Conservation (phyloP, 2,329 filamentous ascomycete species). For the Gyromitra esculenta region DNA sequence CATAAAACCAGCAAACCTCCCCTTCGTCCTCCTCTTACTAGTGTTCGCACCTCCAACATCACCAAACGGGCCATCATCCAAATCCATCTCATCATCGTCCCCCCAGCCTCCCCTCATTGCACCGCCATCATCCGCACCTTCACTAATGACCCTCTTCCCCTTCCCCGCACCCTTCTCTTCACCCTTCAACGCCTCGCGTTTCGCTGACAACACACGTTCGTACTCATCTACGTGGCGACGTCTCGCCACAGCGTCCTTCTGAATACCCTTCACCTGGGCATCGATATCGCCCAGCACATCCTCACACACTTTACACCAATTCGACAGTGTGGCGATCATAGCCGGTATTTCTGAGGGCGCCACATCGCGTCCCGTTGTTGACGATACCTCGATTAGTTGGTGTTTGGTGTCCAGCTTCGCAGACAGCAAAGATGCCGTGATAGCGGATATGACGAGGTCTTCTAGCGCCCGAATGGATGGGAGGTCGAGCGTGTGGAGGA, state of each 20-base stretch:
- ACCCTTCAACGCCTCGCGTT: slow-evolving; percentile 58
- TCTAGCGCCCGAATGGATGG: slow-evolving; percentile 76
- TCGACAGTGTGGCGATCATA: slow-evolving; percentile 74
- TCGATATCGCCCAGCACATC: slow-evolving; percentile 79
- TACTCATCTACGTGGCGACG: slow-evolving; percentile 66
- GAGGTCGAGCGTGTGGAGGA: slow-evolving; percentile 75
- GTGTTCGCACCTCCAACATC: slow-evolving; percentile 54
- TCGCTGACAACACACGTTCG: slow-evolving; percentile 65
- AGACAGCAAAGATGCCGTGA: slow-evolving; percentile 83
- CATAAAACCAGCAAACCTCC: slow-evolving; percentile 42
- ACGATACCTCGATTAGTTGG: slow-evolving; percentile 77
- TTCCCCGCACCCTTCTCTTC: slow-evolving; percentile 55
- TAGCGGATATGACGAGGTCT: slow-evolving; percentile 82
- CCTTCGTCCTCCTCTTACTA: slow-evolving; percentile 55
- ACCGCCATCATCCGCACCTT: slow-evolving; percentile 60
- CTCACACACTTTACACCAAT: slow-evolving; percentile 83
- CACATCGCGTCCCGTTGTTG: slow-evolving; percentile 86
- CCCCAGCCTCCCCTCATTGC: slow-evolving; percentile 59
- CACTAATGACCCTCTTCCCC: slow-evolving; percentile 58
- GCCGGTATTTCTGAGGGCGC: slow-evolving; percentile 74
- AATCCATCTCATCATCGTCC: slow-evolving; percentile 57
- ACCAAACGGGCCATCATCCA: slow-evolving; percentile 54
- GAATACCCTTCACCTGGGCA: slow-evolving; percentile 75
- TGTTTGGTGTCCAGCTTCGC: slow-evolving; percentile 84
- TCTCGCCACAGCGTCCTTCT: slow-evolving; percentile 67